A percentile compares a stretch with the other conserved stretches of the same genome.
phyloP scores from a whole-genome alignment of 192 early-diverging fungal species.

The Linnemannia hyalina region DNA sequence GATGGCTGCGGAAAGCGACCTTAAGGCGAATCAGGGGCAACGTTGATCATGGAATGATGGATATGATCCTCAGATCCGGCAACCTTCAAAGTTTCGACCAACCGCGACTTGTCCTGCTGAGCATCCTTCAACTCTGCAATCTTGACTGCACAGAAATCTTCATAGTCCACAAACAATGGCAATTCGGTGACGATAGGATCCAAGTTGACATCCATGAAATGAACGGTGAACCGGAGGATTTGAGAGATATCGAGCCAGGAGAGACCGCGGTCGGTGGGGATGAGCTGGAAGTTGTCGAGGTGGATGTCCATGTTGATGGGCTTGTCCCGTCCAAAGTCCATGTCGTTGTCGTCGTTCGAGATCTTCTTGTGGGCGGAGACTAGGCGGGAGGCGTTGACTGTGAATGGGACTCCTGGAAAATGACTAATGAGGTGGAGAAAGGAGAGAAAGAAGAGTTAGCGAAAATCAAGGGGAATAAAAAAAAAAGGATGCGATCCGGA shows the following conservation, averaged over 20 bases:
- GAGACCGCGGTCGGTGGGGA: conserved; percentile 38
- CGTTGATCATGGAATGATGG: conserved; percentile 4
- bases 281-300: conserved; percentile 45
- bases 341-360: conserved; percentile 27
- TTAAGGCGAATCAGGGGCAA: neutral
- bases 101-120: neutral
- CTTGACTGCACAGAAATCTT: conserved; percentile 2
- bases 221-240: conserved; percentile 22
- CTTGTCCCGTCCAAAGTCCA: conserved; percentile 42
- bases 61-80: neutral
- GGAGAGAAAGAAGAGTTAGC: neutral
- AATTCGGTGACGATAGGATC: conserved; percentile 21
- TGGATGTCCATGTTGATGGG: conserved; percentile 32
- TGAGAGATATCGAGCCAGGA: conserved; percentile 47
- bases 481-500: neutral
- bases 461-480: conserved; percentile 11
- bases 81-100: neutral
- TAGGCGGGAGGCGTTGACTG: conserved; percentile 19
- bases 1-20: no score
- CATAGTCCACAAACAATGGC: conserved; percentile 41
- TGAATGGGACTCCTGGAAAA: conserved; percentile 33
- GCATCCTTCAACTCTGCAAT: neutral
- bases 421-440: neutral
- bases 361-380: conserved; percentile 37
- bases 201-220: conserved; percentile 44